Percentiles rank a stretch among this genome's conserved stretches.
Evolutionary conservation across 345 rosid species (phyloP).

Genomic region (Bruguiera sexangula): DNA sequence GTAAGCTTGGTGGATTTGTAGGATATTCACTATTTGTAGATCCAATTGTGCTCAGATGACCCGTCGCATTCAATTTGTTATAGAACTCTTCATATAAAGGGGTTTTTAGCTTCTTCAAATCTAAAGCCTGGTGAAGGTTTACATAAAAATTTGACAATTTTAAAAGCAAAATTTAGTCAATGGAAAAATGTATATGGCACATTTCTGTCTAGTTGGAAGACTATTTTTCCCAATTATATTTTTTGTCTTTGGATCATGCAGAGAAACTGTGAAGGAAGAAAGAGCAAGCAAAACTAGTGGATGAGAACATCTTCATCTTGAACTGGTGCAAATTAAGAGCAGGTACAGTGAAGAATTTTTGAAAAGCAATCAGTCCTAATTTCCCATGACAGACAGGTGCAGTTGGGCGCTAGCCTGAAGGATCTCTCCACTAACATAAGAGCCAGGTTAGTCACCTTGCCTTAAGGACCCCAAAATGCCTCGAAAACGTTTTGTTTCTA

Average conservation of each 20-base stretch:
- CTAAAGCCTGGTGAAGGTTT: slow-evolving; percentile 35
- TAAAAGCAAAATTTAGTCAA: background rate
- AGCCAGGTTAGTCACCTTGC: background rate
- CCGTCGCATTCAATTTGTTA: slow-evolving; percentile 15
- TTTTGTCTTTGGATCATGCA: background rate
- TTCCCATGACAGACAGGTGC: background rate
- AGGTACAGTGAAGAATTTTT: background rate
- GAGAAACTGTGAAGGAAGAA: background rate
- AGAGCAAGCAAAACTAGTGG: background rate
- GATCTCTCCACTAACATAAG: background rate
- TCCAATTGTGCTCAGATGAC: slow-evolving; percentile 4
- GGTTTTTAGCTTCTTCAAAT: slow-evolving; percentile 33
- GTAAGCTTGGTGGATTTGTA: slow-evolving; percentile 11
- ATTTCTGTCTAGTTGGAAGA: no score
- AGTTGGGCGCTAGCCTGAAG: background rate
- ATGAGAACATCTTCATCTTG: background rate
- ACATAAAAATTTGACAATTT: background rate
- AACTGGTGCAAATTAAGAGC: background rate
- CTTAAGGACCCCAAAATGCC: background rate
- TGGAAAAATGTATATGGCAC: background rate
- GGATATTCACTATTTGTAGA: slow-evolving; percentile 15
- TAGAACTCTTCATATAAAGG: slow-evolving; percentile 29
- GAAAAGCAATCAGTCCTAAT: background rate
- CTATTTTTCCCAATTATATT: background rate
- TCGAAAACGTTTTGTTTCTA: background rate